These are phyloP conservation scores for Ceratobasidium sp. DNA, from an alignment of 1,284 basidiomycete species.

Conservation along the genomic window DNA sequence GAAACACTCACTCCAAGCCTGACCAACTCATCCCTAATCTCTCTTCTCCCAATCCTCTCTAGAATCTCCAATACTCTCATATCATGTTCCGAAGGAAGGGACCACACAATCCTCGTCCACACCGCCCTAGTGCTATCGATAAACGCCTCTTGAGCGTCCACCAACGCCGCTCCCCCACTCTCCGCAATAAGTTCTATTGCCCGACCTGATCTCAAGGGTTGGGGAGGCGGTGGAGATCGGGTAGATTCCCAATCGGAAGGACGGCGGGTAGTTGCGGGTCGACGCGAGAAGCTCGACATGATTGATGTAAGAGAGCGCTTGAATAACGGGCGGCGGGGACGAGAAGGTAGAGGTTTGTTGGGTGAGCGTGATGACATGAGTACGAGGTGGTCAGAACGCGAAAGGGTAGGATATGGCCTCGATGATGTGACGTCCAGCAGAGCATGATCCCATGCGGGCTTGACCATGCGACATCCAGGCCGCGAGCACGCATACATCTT, in stretches of 20 bases:
- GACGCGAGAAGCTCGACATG: slow-evolving; percentile 6
- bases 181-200: neutral
- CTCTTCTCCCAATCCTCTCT: neutral
- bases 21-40: neutral
- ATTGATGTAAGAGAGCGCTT: slow-evolving; percentile 21
- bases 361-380: neutral
- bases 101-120: slow-evolving; percentile 29
- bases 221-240: neutral
- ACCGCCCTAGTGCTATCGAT: slow-evolving; percentile 17
- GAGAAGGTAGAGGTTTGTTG: neutral
- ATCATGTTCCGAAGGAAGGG: slow-evolving; percentile 21
- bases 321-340: neutral
- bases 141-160: slow-evolving; percentile 24
- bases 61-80: neutral
- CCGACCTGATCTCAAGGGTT: neutral
- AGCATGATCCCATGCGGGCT: neutral
- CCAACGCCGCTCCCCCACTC: slow-evolving; percentile 12
- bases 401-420: neutral
- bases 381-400: neutral
- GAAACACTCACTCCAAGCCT: slow-evolving; percentile 4
- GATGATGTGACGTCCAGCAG: neutral
- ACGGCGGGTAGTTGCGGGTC: neutral
- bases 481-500: neutral
- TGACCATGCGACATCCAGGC: neutral
- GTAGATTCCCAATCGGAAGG: neutral